Evolutionary conservation across 2,329 filamentous ascomycete species (phyloP), one percentile per base, ranked within the genome.

Genomic region (Sclerotinia borealis): DNA sequence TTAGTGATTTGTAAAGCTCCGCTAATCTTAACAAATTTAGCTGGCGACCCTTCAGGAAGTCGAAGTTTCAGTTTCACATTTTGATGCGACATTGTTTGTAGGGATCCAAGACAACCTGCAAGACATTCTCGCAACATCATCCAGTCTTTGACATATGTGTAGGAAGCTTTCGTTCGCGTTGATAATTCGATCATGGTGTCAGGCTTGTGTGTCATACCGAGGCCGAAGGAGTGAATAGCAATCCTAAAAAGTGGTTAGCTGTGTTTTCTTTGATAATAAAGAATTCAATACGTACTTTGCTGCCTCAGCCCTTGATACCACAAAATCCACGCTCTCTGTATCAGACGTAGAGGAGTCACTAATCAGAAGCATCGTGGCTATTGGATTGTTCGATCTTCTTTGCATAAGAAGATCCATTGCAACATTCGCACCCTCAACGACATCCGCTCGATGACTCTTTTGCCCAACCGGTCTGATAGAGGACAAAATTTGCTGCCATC

Each of bases 371-470:
- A 99, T 98, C 13, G 92, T 93, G 1, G 95, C 93, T 60, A 99
- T 89, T 0, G 95, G 92, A 74, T 98, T 99, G 77, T 90, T 93
- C 70, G 93, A 91, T 78, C 96, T 96, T 71, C 95, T 88, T 77
- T 97, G 93, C 95, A 99, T 99, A 64, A 99, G 83, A 62, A 99
- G 79, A 75, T 99, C 95, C 95, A 99, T 98, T 54, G 95, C 95
- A 58, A 97, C 92, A 71, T 98, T 99, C 39, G 93, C 95, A 34
- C 95, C 95, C 75, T 99, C 95, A 3, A 99, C 93, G 17, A 98
- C 93, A 77, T 99, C 95, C 1, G 93, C 93, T 15, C 95, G 89
- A 72, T 96, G 86, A 75, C 92, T 98, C 83, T 98, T 99, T 77
- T 97, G 93, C 41, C 93, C 93, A 11, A 97, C 91, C 0, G 95